Evolutionary conservation across 305 asterid genomes (phyloP).

Genomic region (Fraxinus baroniana): DNA sequence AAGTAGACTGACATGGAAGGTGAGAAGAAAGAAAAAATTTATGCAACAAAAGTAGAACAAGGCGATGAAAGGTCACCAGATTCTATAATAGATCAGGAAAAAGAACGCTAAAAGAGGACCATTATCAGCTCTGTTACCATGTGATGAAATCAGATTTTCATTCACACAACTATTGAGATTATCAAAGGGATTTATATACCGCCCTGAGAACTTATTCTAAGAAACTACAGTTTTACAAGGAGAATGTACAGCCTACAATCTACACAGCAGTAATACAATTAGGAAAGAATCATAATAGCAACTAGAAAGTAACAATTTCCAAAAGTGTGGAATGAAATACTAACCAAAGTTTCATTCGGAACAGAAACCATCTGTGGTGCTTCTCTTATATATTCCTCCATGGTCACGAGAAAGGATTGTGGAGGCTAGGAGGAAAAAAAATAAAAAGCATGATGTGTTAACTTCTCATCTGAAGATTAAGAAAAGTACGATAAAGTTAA

Average conservation of each 20-base stretch:
- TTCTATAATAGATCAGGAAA: neutral
- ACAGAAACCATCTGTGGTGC: slow-evolving; percentile 64
- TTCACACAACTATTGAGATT: neutral
- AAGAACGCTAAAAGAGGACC: neutral
- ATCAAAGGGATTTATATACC: neutral
- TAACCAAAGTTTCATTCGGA: neutral
- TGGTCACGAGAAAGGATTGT: slow-evolving; percentile 61
- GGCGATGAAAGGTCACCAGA: neutral
- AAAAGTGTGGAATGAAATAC: slow-evolving; percentile 15
- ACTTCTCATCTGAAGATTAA: neutral
- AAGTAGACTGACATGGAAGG: neutral
- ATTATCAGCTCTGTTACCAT: neutral
- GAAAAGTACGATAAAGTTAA: neutral
- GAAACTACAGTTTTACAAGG: neutral
- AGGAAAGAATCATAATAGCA: neutral
- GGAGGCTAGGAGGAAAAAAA: slow-evolving; percentile 45
- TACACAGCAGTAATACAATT: neutral
- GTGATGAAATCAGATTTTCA: neutral
- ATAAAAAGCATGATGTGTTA: neutral
- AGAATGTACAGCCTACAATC: neutral
- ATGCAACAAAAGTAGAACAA: neutral
- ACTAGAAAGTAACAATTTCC: neutral
- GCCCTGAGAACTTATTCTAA: neutral
- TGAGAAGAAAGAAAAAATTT: neutral
- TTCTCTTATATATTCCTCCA: slow-evolving; percentile 70